Base-by-base conservation (phyloP, 106 monocot genomes). In the Acorus calamus region DNA sequence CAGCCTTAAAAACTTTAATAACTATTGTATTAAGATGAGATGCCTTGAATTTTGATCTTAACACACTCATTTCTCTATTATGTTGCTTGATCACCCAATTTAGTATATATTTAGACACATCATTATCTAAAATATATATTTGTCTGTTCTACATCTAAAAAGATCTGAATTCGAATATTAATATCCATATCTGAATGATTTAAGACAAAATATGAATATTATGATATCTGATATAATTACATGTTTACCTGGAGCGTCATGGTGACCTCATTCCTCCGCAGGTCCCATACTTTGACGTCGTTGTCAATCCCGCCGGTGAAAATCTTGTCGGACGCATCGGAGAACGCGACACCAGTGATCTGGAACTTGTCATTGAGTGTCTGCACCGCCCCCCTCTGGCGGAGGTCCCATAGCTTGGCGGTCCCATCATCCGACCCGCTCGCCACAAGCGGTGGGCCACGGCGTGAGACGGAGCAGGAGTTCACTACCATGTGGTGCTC, bases 341-440 rank as follows among this genome's bases (percentile, higher is more conserved):
- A 92, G 54, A 98, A 98, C 41, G 83, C 66, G 0, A 98, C 98
- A 0, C 92, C 91, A 0, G 88, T 92, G 52, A 98, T 85, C 75
- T 98, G 98, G 51, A 85, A 92, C 62, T 89, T 92, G 67, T 92
- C 92, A 0, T 82, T 85, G 42, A 92, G 70, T 4, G 88, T 98
- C 72, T 98, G 98, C 14, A 98, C 77, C 2, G 98, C 80, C 8
- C 91, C 98, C 44, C 85, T 82, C 49, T 75, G 79, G 3, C 98
- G 82, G 8, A 98, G 85, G 61, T 98, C 98, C 98, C 92, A 98
- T 2, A 98, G 77, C 52, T 98, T 98, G 8, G 92, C 77, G n/a
- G 98, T 92, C 46, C 92, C 98, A 53, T 98, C 98, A 56, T 98
- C 96, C 10, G 92, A 98, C 0, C 92, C 98, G 64, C 98, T 98